phyloP scores from a whole-genome alignment of 192 early-diverging fungal species.

The Linnemannia exigua region DNA sequence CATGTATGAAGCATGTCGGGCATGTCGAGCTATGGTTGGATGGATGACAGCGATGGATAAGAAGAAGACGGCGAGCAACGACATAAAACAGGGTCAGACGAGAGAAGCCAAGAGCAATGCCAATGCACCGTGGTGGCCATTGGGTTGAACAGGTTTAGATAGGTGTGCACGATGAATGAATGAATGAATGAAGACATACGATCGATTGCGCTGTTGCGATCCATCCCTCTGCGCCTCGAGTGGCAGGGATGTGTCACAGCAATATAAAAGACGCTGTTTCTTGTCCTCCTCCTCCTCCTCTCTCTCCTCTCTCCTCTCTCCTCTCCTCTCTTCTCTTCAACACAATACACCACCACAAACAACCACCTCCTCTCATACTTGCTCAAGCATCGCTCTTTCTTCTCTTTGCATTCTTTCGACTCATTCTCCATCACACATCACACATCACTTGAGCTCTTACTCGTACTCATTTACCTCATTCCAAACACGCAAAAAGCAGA shows the following conservation, averaged over 20 bases:
- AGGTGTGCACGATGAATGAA: too few species aligned
- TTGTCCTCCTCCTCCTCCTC: neutral
- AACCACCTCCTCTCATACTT: neutral
- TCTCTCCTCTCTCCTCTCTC: constrained; percentile 4
- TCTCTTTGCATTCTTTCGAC: neutral
- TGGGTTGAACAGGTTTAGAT: too few species aligned
- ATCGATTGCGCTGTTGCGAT: too few species aligned
- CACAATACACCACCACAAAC: neutral
- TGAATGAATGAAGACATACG: too few species aligned
- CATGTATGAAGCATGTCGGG: too few species aligned
- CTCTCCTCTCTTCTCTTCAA: neutral
- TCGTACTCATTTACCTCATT: neutral
- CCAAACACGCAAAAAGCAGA: neutral
- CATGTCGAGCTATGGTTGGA: too few species aligned
- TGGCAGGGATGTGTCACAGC: too few species aligned
- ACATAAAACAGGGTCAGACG: neutral
- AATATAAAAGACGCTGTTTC: neutral
- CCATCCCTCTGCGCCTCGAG: too few species aligned
- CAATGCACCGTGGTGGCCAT: too few species aligned
- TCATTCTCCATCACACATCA: too few species aligned
- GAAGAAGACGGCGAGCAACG: neutral
- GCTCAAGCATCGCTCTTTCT: neutral
- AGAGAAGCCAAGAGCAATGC: too few species aligned
- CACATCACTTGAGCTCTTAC: neutral
- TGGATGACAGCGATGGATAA: neutral